Evolutionary conservation across 2,329 filamentous ascomycete species (phyloP).

Genomic region (Penicillium sp.): DNA sequence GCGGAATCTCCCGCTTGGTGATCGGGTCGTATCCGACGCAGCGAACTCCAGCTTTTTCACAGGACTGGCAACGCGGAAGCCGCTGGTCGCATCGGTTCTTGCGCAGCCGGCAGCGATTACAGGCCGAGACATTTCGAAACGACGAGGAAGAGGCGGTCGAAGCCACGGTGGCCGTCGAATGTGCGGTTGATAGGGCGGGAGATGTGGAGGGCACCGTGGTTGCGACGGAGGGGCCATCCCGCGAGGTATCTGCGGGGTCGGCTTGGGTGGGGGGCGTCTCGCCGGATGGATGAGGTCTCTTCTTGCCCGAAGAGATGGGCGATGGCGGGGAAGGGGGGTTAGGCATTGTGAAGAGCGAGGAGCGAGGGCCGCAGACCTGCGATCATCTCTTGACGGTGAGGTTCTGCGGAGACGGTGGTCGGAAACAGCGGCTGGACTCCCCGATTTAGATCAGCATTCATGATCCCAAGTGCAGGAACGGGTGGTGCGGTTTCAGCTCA

Average conservation of each 20-base stretch:
- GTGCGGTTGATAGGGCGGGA: slow-evolving; percentile 26
- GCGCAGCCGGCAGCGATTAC: slow-evolving; percentile 85
- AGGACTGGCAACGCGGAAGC: slow-evolving; percentile 85
- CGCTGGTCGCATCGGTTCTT: slow-evolving; percentile 97
- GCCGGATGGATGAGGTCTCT: slow-evolving; percentile 38
- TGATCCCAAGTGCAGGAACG: slow-evolving; percentile 25
- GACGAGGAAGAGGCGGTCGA: slow-evolving; percentile 41
- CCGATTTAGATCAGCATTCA: slow-evolving; percentile 32
- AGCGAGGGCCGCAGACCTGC: slow-evolving; percentile 28
- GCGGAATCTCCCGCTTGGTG: slow-evolving; percentile 91
- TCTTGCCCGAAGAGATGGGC: slow-evolving; percentile 38
- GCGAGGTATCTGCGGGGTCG: slow-evolving; percentile 24
- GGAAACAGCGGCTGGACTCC: slow-evolving; percentile 23
- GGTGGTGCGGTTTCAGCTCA: slow-evolving; percentile 4
- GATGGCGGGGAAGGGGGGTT: slow-evolving; percentile 35
- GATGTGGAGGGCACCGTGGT: slow-evolving; percentile 22
- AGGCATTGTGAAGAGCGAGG: slow-evolving; percentile 36
- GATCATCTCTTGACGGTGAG: slow-evolving; percentile 36
- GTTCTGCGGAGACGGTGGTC: slow-evolving; percentile 26
- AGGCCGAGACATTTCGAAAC: slow-evolving; percentile 89
- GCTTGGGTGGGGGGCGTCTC: slow-evolving; percentile 28
- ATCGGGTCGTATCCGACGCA: slow-evolving; percentile 97
- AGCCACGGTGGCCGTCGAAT: slow-evolving; percentile 27
- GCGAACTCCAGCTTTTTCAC: slow-evolving; percentile 86
- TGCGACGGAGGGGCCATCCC: slow-evolving; percentile 18